A percentile compares a stretch with the other conserved stretches of the same genome.
phyloP scores from a whole-genome alignment of 2,329 filamentous ascomycete species.

The Ascochyta clinopodiicola region DNA sequence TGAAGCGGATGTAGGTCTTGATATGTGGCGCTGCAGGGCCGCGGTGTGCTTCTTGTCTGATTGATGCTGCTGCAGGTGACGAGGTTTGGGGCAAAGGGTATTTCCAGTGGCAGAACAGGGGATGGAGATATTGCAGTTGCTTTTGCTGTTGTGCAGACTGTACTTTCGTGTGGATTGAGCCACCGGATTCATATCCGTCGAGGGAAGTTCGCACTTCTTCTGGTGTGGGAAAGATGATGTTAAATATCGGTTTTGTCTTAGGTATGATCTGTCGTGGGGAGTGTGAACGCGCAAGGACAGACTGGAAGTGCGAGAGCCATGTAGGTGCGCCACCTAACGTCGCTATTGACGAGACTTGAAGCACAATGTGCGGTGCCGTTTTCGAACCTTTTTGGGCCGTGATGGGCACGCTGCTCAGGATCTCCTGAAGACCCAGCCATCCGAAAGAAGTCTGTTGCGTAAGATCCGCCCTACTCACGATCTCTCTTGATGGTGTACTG shows the following conservation, averaged over 20 bases:
- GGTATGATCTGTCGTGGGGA: background rate
- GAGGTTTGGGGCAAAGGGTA: background rate
- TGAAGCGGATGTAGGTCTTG: constrained; percentile 82
- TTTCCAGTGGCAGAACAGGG: constrained; percentile 78
- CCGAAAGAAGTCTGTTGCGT: constrained; percentile 70
- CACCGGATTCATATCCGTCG: constrained; percentile 78
- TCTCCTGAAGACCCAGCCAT: constrained; percentile 71
- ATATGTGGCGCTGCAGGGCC: constrained; percentile 80
- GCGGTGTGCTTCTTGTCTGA: constrained; percentile 34
- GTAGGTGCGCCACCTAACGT: constrained; percentile 73
- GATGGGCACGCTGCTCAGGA: constrained; percentile 59
- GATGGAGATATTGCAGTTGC: constrained; percentile 75
- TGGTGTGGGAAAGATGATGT: constrained; percentile 80
- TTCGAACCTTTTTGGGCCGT: constrained; percentile 39
- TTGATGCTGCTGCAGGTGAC: background rate
- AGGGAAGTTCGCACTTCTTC: constrained; percentile 78
- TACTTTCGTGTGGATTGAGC: constrained; percentile 82
- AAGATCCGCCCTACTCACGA: constrained; percentile 52
- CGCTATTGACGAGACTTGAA: constrained; percentile 81
- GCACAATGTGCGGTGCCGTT: constrained; percentile 52
- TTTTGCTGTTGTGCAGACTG: constrained; percentile 73
- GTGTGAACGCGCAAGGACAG: constrained; percentile 37
- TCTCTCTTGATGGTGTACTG: constrained; percentile 75
- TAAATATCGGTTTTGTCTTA: constrained; percentile 62
- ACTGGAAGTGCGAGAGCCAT: constrained; percentile 70